A percentile compares a stretch with the other conserved stretches of the same genome.
Evolutionary conservation across 1,139 yeast genomes (phyloP).

Genomic region (Geotrichum restrictum): DNA sequence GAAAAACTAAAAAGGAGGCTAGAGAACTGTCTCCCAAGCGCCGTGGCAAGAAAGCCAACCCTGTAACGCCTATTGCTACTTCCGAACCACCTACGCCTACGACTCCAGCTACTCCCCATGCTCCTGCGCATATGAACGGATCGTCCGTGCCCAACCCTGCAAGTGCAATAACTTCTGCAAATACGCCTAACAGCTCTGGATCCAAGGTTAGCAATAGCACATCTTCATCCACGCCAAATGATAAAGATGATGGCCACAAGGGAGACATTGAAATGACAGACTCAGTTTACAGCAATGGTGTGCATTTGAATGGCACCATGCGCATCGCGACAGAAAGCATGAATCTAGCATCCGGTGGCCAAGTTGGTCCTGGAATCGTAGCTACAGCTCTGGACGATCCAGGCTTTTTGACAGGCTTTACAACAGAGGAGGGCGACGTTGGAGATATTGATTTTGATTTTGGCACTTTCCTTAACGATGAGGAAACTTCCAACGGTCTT

Average conservation of each 20-base stretch:
- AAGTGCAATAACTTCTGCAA: constrained; percentile 1
- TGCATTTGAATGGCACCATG: background rate
- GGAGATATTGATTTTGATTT: constrained; percentile 39
- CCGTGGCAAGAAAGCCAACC: constrained; percentile 24
- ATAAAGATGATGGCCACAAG: background rate
- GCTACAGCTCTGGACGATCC: constrained; percentile 28
- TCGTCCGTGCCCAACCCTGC: constrained; percentile 11
- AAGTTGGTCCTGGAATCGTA: constrained; percentile 15
- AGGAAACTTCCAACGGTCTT: constrained; percentile 29
- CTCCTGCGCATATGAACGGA: constrained; percentile 14
- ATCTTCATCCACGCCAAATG: background rate
- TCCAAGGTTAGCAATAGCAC: constrained; percentile 2
- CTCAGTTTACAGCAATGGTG: background rate
- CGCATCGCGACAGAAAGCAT: constrained; percentile 11
- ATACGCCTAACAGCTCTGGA: background rate
- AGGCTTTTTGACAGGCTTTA: constrained; percentile 34
- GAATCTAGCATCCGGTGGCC: constrained; percentile 6
- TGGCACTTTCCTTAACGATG: constrained; percentile 37
- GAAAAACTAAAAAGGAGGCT: constrained; percentile 42
- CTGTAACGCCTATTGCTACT: constrained; percentile 33
- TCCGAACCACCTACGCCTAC: constrained; percentile 43
- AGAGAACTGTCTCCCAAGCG: constrained; percentile 24
- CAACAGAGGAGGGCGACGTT: constrained; percentile 24
- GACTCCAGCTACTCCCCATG: constrained; percentile 37
- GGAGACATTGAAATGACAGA: constrained; percentile 1